Percentiles rank a stretch among this genome's conserved stretches.
Conservation (phyloP, 2,329 filamentous ascomycete species). For the Neodidymelliopsis sp. region DNA sequence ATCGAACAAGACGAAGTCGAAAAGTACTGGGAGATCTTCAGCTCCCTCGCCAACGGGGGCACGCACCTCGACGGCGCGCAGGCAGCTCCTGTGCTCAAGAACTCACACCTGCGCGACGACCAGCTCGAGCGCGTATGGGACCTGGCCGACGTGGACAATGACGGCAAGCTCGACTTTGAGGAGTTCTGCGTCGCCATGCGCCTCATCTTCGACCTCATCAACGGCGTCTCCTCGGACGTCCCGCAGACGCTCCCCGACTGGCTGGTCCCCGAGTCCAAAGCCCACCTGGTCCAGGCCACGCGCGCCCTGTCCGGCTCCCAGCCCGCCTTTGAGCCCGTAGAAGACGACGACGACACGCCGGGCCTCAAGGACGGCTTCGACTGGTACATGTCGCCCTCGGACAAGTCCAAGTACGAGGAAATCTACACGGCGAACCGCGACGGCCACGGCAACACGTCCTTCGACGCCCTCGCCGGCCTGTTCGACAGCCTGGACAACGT, state of each 20-base stretch:
- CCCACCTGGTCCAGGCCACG: constrained; percentile 51
- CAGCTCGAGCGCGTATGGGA: constrained; percentile 99
- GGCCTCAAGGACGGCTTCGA: constrained; percentile 97
- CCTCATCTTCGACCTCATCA: constrained; percentile 95
- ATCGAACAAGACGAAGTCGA: constrained; percentile 79
- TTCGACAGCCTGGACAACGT: constrained; percentile 76
- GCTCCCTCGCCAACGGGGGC: constrained; percentile 69
- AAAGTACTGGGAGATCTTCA: constrained; percentile 82
- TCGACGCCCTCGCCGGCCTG: constrained; percentile 79
- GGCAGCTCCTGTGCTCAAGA: constrained; percentile 75
- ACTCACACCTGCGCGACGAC: constrained; percentile 74
- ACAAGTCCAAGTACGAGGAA: constrained; percentile 94
- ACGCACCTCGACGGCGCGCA: constrained; percentile 72
- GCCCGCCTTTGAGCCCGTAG: constrained; percentile 83
- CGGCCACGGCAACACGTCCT: constrained; percentile 78
- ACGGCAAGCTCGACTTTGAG: constrained; percentile 97
- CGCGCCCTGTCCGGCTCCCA: constrained; percentile 74
- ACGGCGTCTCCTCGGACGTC: constrained; percentile 86
- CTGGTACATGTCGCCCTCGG: constrained; percentile 96
- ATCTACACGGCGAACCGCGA: constrained; percentile 95
- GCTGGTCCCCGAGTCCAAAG: constrained; percentile 86
- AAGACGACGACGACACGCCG: constrained; percentile 77
- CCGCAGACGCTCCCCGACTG: constrained; percentile 87
- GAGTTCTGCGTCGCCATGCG: constrained; percentile 99
- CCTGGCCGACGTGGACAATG: constrained; percentile 93